Evolutionary conservation across 2,329 filamentous ascomycete genomes (phyloP), one percentile per base, ranked within the genome.

Genomic region (Monilinia fructicola): DNA sequence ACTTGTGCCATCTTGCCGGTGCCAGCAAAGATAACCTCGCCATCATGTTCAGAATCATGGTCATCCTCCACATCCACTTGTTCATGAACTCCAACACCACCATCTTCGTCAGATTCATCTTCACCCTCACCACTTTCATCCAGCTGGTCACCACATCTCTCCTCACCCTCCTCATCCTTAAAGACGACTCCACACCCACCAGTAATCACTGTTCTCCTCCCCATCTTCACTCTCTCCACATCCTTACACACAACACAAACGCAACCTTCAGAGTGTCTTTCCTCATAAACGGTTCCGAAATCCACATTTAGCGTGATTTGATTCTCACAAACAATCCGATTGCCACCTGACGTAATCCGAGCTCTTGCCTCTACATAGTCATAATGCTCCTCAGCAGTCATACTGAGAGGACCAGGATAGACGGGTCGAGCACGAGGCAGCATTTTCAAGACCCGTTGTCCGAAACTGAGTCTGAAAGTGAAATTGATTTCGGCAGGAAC

Each of bases 221-320:
- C 44, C 21, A 60, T 38, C 28, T 35, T 35, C 2, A n/a, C 6
- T 4, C 44, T 50, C 44, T 60, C 58, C 7, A 60, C 44, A 35
- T 50, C 31, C n/a, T 9, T 35, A 60, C 58, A 60, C 26, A 50
- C 44, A 7, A 50, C 44, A 50, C 58, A 60, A 16, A 50, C 28
- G 14, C 58, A 60, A 11, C 6, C 21, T 12, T 60, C 28, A 1
- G 46, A 35, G 38, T 60, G 58, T 38, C 58, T 60, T 14, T 38
- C 58, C n/a, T 60, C 58, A 11, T 35, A 4, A 2, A 4, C 21
- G 1, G 58, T 60, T 11, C 58, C 44, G 35, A 60, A 60, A 50
- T 60, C 58, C 44, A 60, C 58, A 60, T 60, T 60, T 5, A 60
- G 9, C 21, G 58, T 60, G 12, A 60, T 60, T 5, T 38, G 14